A percentile compares a stretch with the other conserved stretches of the same genome.
Conservation (phyloP, 345 rosid genomes). For the Syzygium jambos region DNA sequence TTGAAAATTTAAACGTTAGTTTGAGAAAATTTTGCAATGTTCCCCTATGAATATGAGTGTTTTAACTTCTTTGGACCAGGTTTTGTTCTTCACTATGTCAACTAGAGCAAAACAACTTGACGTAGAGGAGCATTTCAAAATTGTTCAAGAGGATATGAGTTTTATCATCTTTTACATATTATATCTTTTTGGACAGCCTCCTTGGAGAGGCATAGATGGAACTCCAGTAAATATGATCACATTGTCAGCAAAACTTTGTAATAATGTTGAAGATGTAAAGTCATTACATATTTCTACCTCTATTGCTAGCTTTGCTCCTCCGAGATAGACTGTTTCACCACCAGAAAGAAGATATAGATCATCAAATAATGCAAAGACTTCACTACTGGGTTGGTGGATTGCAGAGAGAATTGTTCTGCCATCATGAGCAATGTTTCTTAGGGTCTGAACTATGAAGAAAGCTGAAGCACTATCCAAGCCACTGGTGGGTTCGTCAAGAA, state of each 20-base stretch:
- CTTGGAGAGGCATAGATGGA: not conserved
- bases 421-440: constrained; percentile 42
- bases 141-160: not conserved
- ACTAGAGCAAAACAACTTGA: not conserved
- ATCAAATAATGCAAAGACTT: constrained; percentile 62
- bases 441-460: constrained; percentile 47
- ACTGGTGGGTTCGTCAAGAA: constrained; percentile 70
- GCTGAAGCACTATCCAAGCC: constrained; percentile 77
- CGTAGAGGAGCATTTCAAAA: not conserved
- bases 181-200: not conserved
- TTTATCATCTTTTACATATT: not conserved
- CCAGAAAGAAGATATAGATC: constrained; percentile 52
- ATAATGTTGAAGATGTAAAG: not conserved
- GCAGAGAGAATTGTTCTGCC: constrained; percentile 51
- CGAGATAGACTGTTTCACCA: constrained; percentile 60
- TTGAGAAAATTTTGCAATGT: not conserved
- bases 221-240: not conserved
- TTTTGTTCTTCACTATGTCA: not conserved
- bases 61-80: not conserved
- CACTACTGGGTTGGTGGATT: constrained; percentile 74
- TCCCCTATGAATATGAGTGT: not conserved
- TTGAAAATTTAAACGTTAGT: not conserved
- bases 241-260: not conserved
- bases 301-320: constrained; percentile 48
- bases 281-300: constrained; percentile 25